These are phyloP conservation scores for Pythium periplocum DNA, from an alignment of 352 stramenopile genomes.

Conservation along the genomic window DNA sequence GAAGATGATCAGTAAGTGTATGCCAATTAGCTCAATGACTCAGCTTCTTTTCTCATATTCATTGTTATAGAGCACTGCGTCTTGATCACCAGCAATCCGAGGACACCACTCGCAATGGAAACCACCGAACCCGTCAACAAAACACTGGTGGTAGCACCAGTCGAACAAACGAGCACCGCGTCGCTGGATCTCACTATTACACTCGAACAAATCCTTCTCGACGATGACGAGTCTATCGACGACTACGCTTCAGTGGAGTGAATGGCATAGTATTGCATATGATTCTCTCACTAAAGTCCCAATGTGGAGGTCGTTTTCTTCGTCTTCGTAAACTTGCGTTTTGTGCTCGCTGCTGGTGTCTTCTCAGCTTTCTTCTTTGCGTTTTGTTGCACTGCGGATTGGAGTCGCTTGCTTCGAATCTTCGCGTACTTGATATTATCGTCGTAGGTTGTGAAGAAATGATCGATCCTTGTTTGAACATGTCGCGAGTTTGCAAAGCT, in stretches of 20 bases:
- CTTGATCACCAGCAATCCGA: conserved; percentile 9
- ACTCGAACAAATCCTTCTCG: no score
- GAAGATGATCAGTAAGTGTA: conserved; percentile 15
- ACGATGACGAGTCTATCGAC: no score
- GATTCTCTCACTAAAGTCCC: conserved; percentile 9
- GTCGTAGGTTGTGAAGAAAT: conserved; percentile 95
- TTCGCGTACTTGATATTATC: conserved; percentile 95
- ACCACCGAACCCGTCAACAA: conserved; percentile 12
- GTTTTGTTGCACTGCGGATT: conserved; percentile 59
- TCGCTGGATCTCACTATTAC: no score
- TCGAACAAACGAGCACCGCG: background rate
- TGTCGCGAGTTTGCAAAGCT: conserved; percentile 25
- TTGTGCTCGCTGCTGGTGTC: conserved; percentile 1
- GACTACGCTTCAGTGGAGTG: no score
- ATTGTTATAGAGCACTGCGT: conserved; percentile 14
- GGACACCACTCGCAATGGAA: background rate
- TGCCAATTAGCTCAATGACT: background rate
- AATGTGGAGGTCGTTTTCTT: conserved; percentile 25
- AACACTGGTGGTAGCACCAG: background rate
- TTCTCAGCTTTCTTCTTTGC: conserved; percentile 12
- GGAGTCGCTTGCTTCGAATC: conserved; percentile 86
- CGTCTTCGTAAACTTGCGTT: conserved; percentile 17
- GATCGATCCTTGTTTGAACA: conserved; percentile 91
- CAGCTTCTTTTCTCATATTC: background rate
- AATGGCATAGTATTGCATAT: background rate